Evolutionary conservation across 2,329 filamentous ascomycete genomes (phyloP).

Genomic region (Neopestalotiopsis sp.): DNA sequence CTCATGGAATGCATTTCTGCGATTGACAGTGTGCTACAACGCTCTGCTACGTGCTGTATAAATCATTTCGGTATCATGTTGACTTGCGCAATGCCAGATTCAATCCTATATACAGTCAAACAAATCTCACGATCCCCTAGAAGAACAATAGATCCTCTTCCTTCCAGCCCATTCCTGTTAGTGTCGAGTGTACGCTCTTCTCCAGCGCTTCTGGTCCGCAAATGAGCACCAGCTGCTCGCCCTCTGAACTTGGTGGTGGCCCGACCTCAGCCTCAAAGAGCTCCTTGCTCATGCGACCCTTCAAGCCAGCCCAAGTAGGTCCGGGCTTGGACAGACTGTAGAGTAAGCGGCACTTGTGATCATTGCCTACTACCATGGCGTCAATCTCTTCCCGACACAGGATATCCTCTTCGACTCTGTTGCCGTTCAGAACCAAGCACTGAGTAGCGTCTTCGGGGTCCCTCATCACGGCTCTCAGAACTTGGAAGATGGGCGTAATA

Average conservation of each 20-base stretch:
- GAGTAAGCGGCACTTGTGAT: slow-evolving; percentile 65
- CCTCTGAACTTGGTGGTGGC: slow-evolving; percentile 39
- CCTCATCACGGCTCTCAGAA: slow-evolving; percentile 75
- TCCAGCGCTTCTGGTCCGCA: slow-evolving; percentile 83
- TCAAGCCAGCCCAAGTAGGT: slow-evolving; percentile 70
- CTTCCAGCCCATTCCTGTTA: slow-evolving; percentile 68
- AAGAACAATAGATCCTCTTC: slow-evolving; percentile 80
- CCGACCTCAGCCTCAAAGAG: slow-evolving; percentile 67
- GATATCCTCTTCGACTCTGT: slow-evolving; percentile 81
- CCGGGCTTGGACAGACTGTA: slow-evolving; percentile 72
- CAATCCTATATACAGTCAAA: too few relatives aligned
- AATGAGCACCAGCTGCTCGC: slow-evolving; percentile 71
- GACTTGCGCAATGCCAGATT: too few relatives aligned
- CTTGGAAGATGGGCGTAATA: slow-evolving; percentile 90
- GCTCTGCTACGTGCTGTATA: too few relatives aligned
- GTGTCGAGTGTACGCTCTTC: slow-evolving; percentile 58
- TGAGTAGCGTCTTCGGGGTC: slow-evolving; percentile 67
- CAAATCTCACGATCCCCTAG: slow-evolving; percentile 38
- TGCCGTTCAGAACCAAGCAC: slow-evolving; percentile 81
- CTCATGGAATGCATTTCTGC: too few relatives aligned
- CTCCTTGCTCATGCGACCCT: slow-evolving; percentile 68
- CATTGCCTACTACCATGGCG: slow-evolving; percentile 57
- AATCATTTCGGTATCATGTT: too few relatives aligned
- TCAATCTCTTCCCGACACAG: slow-evolving; percentile 79
- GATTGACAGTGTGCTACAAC: too few relatives aligned